Percentiles rank a stretch among this genome's conserved stretches.
phyloP scores from a whole-genome alignment of 208 protist species.

The Kentomonas sorsogonicus region DNA sequence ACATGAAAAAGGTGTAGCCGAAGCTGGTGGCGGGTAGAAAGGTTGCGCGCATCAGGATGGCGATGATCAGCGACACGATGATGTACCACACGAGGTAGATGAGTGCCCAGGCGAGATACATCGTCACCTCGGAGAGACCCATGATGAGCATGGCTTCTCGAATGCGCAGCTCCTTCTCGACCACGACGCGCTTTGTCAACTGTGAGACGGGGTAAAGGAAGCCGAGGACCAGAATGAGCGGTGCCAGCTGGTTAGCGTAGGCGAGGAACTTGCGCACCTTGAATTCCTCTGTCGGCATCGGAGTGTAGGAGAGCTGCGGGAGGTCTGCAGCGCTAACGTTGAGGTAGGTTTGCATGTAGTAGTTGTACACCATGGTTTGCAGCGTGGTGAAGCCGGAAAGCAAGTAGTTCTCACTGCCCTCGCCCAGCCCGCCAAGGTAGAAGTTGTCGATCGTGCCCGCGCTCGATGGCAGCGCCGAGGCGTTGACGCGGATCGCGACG shows the following conservation, averaged over 20 bases:
- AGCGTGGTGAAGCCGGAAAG: constrained; percentile 53
- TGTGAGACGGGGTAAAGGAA: constrained; percentile 77
- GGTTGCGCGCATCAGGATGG: constrained; percentile 47
- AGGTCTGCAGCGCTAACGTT: not conserved
- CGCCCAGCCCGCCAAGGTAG: constrained; percentile 25
- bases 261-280: constrained; percentile 28
- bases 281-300: constrained; percentile 35
- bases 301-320: constrained; percentile 21
- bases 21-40: constrained; percentile 29
- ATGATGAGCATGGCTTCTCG: constrained; percentile 84
- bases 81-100: constrained; percentile 50
- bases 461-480: constrained; percentile 22
- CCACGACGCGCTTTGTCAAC: constrained; percentile 71
- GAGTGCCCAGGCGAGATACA: constrained; percentile 60
- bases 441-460: not conserved
- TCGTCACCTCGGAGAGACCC: constrained; percentile 54
- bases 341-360: constrained; percentile 21
- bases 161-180: constrained; percentile 84
- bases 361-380: constrained; percentile 35
- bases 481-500: constrained; percentile 40
- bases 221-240: constrained; percentile 65
- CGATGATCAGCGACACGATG: constrained; percentile 44
- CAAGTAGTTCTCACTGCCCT: constrained; percentile 22
- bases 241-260: constrained; percentile 27
- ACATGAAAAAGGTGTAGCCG: constrained; percentile 45